Evolutionary conservation across 1,284 basidiomycete genomes (phyloP).

Genomic region (Sanguinoderma infundibulare): DNA sequence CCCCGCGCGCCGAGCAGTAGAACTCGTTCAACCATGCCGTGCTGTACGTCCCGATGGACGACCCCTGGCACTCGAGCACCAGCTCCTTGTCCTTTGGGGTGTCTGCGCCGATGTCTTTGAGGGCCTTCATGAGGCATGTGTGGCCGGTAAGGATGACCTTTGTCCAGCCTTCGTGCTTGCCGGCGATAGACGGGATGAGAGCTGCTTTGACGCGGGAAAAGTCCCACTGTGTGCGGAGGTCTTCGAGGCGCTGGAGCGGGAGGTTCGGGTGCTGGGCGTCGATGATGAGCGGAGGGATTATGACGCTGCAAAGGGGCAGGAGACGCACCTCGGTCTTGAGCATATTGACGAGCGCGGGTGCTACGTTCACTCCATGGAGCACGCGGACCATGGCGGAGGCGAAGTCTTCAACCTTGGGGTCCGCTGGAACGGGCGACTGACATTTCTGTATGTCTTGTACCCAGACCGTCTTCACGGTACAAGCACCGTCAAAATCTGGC

Average conservation of each 20-base stretch:
- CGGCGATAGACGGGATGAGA: slow-evolving; percentile 71
- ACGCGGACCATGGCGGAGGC: slow-evolving; percentile 53
- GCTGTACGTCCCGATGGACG: slow-evolving; percentile 76
- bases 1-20: slow-evolving; percentile 68
- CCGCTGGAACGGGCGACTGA: slow-evolving; percentile 46
- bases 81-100: slow-evolving; percentile 53
- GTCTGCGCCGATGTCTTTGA: slow-evolving; percentile 62
- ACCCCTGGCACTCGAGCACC: slow-evolving; percentile 77
- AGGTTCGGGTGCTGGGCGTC: slow-evolving; percentile 57
- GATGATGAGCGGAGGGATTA: neutral
- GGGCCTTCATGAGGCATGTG: slow-evolving; percentile 67
- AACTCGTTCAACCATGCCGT: slow-evolving; percentile 83
- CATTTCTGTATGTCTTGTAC: slow-evolving; percentile 74
- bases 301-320: slow-evolving; percentile 1
- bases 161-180: slow-evolving; percentile 77
- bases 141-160: slow-evolving; percentile 64
- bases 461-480: slow-evolving; percentile 63
- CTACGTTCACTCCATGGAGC: slow-evolving; percentile 63
- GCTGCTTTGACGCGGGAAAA: slow-evolving; percentile 71
- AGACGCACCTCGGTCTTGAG: slow-evolving; percentile 55
- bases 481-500: neutral
- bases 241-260: slow-evolving; percentile 50
- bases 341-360: slow-evolving; percentile 60
- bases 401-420: slow-evolving; percentile 51
- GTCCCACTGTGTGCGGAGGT: slow-evolving; percentile 71